Evolutionary conservation across 169 alveolate genomes (phyloP).

Genomic region (Neospora caninum): DNA sequence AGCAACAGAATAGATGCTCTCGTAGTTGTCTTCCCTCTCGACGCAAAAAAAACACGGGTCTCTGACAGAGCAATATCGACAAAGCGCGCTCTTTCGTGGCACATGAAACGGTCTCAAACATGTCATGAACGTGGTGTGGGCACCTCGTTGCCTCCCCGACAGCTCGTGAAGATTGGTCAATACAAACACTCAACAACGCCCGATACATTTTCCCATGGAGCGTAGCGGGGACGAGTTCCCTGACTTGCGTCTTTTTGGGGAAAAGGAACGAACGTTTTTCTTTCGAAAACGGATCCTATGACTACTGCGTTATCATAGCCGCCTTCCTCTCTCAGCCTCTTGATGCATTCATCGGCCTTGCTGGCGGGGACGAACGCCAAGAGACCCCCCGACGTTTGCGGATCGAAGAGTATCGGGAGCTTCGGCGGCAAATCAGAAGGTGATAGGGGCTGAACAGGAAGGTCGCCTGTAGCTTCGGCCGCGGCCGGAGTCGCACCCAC

Average conservation of each 20-base stretch:
- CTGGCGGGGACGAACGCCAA: slow-evolving; percentile 51
- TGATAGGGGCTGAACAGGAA: not conserved
- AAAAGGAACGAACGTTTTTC: not conserved
- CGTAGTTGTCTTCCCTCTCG: too few relatives aligned
- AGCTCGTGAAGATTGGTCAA: too few relatives aligned
- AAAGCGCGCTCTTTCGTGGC: too few relatives aligned
- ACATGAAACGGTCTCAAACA: too few relatives aligned
- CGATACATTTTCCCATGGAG: not conserved
- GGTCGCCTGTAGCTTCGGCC: not conserved
- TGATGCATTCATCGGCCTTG: slow-evolving; percentile 55
- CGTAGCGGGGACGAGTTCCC: not conserved
- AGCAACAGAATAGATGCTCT: too few relatives aligned
- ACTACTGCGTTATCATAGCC: not conserved
- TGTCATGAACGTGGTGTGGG: too few relatives aligned
- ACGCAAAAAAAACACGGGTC: too few relatives aligned
- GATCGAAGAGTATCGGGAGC: slow-evolving; percentile 65
- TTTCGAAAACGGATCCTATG: not conserved
- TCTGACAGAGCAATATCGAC: too few relatives aligned
- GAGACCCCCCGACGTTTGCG: slow-evolving; percentile 68
- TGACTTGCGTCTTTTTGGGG: not conserved
- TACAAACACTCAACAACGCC: not conserved
- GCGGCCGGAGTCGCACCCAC: slow-evolving; percentile 21
- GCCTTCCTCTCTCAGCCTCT: slow-evolving; percentile 30
- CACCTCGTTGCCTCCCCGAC: too few relatives aligned
- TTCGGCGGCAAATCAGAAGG: slow-evolving; percentile 28